Conservation (phyloP, 306 rosid genomes). For the Herpetospermum pedunculosum region DNA sequence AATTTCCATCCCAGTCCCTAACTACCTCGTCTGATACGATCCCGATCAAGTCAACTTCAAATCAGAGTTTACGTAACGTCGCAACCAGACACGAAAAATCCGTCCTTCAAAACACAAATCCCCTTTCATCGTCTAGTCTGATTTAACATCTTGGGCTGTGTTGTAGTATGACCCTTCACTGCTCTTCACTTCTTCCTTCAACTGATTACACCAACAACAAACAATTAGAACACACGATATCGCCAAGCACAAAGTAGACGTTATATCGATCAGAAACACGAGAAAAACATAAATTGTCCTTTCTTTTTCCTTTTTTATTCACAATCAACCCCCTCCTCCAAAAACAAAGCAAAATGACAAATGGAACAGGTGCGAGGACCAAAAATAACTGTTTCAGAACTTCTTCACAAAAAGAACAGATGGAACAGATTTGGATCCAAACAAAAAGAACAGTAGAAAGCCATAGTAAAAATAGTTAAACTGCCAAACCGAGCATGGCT, state of each 20-base stretch:
- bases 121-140: slow-evolving; percentile 24
- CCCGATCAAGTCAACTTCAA: background rate
- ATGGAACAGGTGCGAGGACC: background rate
- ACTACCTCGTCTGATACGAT: background rate
- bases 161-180: slow-evolving; percentile 29
- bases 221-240: slow-evolving; percentile 1
- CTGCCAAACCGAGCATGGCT: too few species aligned
- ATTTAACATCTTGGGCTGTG: slow-evolving; percentile 30
- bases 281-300: background rate
- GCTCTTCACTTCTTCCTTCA: slow-evolving; percentile 49
- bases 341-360: background rate
- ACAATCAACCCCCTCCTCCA: background rate
- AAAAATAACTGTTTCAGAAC: background rate
- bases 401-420: background rate
- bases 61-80: background rate
- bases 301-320: background rate
- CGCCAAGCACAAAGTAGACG: background rate
- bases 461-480: background rate
- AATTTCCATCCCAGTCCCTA: background rate
- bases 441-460: background rate
- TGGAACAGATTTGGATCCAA: background rate
- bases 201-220: slow-evolving; percentile 30
- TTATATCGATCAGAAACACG: background rate
- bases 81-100: slow-evolving; percentile 5
- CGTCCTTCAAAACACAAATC: slow-evolving; percentile 9